These are phyloP conservation scores for Lentinula aciculospora DNA, from an alignment of 768 basidiomycete genomes.

Conservation along the genomic window DNA sequence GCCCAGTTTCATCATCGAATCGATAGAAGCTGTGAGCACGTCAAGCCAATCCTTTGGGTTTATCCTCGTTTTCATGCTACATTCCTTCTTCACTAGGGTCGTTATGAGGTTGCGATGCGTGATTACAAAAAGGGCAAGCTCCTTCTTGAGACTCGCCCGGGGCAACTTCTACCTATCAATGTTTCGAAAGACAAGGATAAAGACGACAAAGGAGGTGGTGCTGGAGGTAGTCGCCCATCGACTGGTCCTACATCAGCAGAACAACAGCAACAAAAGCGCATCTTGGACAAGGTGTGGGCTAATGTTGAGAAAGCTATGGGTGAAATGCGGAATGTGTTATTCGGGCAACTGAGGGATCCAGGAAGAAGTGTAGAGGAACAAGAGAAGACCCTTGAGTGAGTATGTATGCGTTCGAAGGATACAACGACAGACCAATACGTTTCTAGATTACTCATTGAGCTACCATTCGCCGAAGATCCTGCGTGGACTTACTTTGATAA, in stretches of 20 bases:
- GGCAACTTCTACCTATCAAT: slow-evolving; percentile 72
- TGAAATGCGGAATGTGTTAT: slow-evolving; percentile 78
- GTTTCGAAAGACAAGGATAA: slow-evolving; percentile 41
- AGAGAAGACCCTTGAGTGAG: slow-evolving; percentile 94
- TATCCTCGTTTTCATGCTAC: neutral
- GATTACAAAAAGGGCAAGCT: slow-evolving; percentile 98
- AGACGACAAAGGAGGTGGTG: slow-evolving; percentile 16
- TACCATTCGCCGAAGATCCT: slow-evolving; percentile 84
- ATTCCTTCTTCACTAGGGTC: slow-evolving; percentile 52
- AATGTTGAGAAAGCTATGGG: slow-evolving; percentile 93
- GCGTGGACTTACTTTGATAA: slow-evolving; percentile 95
- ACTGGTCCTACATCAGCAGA: slow-evolving; percentile 38
- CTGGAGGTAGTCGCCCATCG: slow-evolving; percentile 28
- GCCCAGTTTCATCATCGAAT: slow-evolving; percentile 85
- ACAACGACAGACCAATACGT: slow-evolving; percentile 9
- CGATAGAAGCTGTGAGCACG: slow-evolving; percentile 73
- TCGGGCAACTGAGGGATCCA: slow-evolving; percentile 77
- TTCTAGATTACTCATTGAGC: slow-evolving; percentile 77
- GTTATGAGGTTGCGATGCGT: slow-evolving; percentile 88
- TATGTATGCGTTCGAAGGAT: slow-evolving; percentile 5
- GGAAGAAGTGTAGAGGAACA: slow-evolving; percentile 84
- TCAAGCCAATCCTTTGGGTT: slow-evolving; percentile 1
- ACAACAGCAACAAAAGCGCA: slow-evolving; percentile 81
- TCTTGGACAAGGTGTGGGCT: slow-evolving; percentile 94
- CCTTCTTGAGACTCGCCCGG: slow-evolving; percentile 83